Percentiles rank a stretch among this genome's conserved stretches.
These are phyloP conservation scores for Avena sativa DNA, from an alignment of 176 grass and related monocot genomes.

Conservation along the genomic window DNA sequence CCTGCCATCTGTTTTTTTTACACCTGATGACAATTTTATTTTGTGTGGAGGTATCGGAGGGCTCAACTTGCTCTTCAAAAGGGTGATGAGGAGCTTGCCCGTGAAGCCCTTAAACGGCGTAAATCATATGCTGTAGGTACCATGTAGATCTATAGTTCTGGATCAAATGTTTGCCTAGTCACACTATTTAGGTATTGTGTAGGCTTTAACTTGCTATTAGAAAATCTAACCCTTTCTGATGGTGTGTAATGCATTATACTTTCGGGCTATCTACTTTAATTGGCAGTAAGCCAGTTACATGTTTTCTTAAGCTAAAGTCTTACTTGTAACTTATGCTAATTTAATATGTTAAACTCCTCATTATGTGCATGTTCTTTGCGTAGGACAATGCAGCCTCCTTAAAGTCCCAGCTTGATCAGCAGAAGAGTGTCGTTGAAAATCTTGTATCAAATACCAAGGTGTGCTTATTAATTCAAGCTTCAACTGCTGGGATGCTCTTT, in stretches of 20 bases:
- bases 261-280: not conserved
- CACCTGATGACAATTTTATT: constrained; percentile 24
- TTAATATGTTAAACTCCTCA: constrained; percentile 30
- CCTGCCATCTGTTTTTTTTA: constrained; percentile 28
- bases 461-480: constrained; percentile 35
- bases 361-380: constrained; percentile 20
- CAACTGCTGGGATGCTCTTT: not conserved
- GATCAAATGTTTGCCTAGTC: not conserved
- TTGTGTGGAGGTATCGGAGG: constrained; percentile 74
- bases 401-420: constrained; percentile 89
- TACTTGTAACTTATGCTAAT: constrained; percentile 8
- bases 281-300: not conserved
- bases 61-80: constrained; percentile 99
- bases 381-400: constrained; percentile 96
- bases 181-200: constrained; percentile 14
- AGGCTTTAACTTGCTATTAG: constrained; percentile 3
- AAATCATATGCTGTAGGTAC: constrained; percentile 99
- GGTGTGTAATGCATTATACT: not conserved
- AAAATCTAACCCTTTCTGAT: not conserved
- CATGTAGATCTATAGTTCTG: constrained; percentile 32
- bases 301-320: not conserved
- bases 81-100: constrained; percentile 97
- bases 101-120: constrained; percentile 94
- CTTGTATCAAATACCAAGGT: constrained; percentile 93
- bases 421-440: constrained; percentile 92